Base-by-base conservation (phyloP, 148 eudicot genomes). In the Dysphania ambrosioides region DNA sequence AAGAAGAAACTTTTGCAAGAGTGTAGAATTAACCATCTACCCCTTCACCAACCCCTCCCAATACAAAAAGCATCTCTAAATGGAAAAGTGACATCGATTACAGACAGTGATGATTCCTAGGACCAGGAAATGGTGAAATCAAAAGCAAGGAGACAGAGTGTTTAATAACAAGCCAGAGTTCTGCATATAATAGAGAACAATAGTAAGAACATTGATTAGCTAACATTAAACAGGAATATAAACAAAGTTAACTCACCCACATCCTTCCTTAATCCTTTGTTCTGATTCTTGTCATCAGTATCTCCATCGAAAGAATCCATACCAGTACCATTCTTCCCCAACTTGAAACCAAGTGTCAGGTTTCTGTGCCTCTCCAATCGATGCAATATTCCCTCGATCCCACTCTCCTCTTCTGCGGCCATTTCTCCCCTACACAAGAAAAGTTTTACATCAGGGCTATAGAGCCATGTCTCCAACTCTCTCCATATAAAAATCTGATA, bases 291-390 rank as follows among this genome's bases (percentile, higher is more conserved):
- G 24, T 60, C 62, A 65, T 30, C 66, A 7, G 12, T 47, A 57
- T 78, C 66, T 40, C 77, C 77, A 35, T 72, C 41, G 21, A 60
- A 61, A 51, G 18, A 75, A 21, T 36, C 63, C 66, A 12, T 8
- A 36, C 65, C 53, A 75, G 66, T 60, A 67, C 79, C 87, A 75
- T 73, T 71, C 66, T 49, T 78, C 71, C 70, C 75, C 75, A 83
- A 19, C 55, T 66, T 68, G 59, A 83, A 66, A 66, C 93, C 90
- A 59, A 90, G 75, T 64, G 79, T 85, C 73, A 77, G 59, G 69
- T 79, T 81, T 75, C 97, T 86, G 69, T 90, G 84, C 78, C 79
- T 87, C 83, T 87, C 93, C 72, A 93, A 84, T 71, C 97, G 83
- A 72, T 68, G 82, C 78, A 90, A 77, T 80, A 90, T 93, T 68